These are phyloP conservation scores for Scheffersomyces illinoinensis DNA, from an alignment of 1,139 yeast species.

Conservation along the genomic window DNA sequence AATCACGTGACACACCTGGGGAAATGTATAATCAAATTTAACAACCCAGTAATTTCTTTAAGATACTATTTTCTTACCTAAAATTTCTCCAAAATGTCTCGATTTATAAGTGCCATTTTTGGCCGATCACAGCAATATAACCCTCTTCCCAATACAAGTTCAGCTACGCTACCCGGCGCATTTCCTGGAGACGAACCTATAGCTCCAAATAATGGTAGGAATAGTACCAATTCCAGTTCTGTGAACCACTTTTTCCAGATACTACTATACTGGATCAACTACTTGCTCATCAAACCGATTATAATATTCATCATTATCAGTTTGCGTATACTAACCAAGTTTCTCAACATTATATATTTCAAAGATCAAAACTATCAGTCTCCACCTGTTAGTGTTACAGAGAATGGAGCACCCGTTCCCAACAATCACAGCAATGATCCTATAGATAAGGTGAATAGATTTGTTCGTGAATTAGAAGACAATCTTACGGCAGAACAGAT, in stretches of 20 bases:
- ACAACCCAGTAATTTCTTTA: background rate
- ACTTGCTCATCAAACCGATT: constrained; percentile 30
- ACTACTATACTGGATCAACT: constrained; percentile 15
- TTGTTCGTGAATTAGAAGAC: constrained; percentile 38
- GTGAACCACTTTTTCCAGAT: background rate
- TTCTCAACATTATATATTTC: constrained; percentile 30
- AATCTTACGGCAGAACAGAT: constrained; percentile 25
- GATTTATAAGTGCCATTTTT: constrained; percentile 2
- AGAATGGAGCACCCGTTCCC: constrained; percentile 4
- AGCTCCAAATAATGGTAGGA: constrained; percentile 1
- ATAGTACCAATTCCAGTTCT: constrained; percentile 5
- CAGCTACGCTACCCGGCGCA: constrained; percentile 11
- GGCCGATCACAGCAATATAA: constrained; percentile 6
- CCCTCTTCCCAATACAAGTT: constrained; percentile 6
- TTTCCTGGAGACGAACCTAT: constrained; percentile 9
- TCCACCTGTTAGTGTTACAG: constrained; percentile 1
- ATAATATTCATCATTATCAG: constrained; percentile 24
- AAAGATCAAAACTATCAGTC: constrained; percentile 14
- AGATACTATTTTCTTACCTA: background rate
- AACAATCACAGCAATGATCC: constrained; percentile 23
- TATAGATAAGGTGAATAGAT: constrained; percentile 34
- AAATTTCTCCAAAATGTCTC: background rate
- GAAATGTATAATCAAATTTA: background rate
- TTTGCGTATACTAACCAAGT: constrained; percentile 25
- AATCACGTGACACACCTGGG: background rate